Evolutionary conservation across 495 filamentous ascomycete genomes (phyloP).

Genomic region (Glonium stellatum): DNA sequence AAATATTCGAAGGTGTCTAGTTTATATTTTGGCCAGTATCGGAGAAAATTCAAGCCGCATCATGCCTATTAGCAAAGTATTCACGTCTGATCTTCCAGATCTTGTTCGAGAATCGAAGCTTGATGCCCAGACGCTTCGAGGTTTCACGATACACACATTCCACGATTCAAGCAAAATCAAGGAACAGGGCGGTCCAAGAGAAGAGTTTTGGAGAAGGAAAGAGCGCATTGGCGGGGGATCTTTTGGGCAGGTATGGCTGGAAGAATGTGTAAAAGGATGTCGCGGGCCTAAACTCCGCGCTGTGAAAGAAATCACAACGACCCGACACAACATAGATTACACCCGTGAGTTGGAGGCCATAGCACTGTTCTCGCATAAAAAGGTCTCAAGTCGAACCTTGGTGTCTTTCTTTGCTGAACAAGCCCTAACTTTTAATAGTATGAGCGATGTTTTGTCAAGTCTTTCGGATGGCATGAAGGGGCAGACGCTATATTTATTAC

Average conservation of each 20-base stretch:
- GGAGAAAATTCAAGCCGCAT: too few relatives aligned
- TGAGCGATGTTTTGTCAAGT: not conserved
- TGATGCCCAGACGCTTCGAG: not conserved
- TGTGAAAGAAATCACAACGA: not conserved
- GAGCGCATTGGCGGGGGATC: not conserved
- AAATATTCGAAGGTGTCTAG: too few relatives aligned
- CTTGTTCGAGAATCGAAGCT: conserved; percentile 1
- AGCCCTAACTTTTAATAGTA: too few relatives aligned
- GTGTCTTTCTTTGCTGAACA: too few relatives aligned
- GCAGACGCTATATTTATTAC: not conserved
- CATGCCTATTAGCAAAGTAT: too few relatives aligned
- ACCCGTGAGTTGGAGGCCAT: not conserved
- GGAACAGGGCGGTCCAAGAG: not conserved
- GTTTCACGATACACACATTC: not conserved
- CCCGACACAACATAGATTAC: not conserved
- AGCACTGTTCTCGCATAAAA: not conserved
- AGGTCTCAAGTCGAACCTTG: too few relatives aligned
- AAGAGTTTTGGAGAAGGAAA: not conserved
- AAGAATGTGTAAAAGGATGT: not conserved
- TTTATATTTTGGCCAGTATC: too few relatives aligned
- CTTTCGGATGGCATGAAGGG: not conserved
- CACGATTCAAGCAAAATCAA: not conserved
- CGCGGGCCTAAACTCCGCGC: not conserved
- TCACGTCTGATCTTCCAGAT: not conserved
- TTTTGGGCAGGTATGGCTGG: conserved; percentile 2